Evolutionary conservation across 2,329 filamentous ascomycete genomes (phyloP).

Genomic region (Diaporthe ampelina): DNA sequence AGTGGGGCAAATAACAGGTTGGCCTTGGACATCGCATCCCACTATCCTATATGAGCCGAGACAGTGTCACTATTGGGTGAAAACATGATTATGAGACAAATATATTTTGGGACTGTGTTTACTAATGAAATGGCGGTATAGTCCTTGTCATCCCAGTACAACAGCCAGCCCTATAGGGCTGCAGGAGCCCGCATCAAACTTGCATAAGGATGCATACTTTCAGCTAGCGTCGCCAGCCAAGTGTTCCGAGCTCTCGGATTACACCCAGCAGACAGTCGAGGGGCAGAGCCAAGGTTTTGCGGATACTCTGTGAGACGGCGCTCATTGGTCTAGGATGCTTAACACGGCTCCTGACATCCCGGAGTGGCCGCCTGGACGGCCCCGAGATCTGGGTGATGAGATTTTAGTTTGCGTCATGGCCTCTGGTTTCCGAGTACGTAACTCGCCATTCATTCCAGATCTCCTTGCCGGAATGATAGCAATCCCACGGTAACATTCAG

Average conservation of each 20-base stretch:
- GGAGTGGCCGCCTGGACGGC: constrained; percentile 31
- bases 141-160: not conserved
- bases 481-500: constrained; percentile 1
- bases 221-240: constrained; percentile 11
- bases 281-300: constrained; percentile 25
- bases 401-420: constrained; percentile 28
- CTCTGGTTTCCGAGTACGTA: constrained; percentile 1
- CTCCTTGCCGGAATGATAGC: not conserved
- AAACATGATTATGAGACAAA: constrained; percentile 28
- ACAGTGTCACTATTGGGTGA: not conserved
- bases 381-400: constrained; percentile 31
- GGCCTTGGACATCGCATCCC: not conserved
- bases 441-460: not conserved
- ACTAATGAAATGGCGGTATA: constrained; percentile 41
- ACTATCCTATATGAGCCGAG: not conserved
- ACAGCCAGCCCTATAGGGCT: constrained; percentile 38
- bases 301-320: constrained; percentile 2
- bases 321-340: constrained; percentile 18
- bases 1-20: constrained; percentile 6
- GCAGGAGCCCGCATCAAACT: constrained; percentile 35
- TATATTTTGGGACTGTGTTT: constrained; percentile 39
- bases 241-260: constrained; percentile 33
- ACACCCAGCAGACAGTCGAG: constrained; percentile 20
- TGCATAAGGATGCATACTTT: constrained; percentile 29
- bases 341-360: constrained; percentile 21